These are phyloP conservation scores for Naumovozyma castellii DNA, from an alignment of 805 yeast species.

Conservation along the genomic window DNA sequence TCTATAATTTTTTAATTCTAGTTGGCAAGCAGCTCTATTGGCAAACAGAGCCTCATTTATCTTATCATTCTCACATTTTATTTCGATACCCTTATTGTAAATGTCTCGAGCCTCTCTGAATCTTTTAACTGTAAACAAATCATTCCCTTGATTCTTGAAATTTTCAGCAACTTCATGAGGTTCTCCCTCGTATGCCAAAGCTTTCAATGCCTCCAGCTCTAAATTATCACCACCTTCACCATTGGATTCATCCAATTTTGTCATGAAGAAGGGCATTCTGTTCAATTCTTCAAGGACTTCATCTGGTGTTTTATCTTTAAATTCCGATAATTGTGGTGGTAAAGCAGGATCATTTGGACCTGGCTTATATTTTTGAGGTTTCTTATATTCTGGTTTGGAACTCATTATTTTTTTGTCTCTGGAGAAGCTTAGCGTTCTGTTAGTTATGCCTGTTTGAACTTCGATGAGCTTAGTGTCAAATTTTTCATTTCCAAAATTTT, in stretches of 20 bases:
- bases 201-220: conserved; percentile 78
- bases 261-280: conserved; percentile 90
- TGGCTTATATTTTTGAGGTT: conserved; percentile 35
- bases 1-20: conserved; percentile 78
- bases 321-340: conserved; percentile 74
- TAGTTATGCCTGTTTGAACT: too few species aligned
- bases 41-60: conserved; percentile 56
- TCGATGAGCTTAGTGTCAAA: not conserved
- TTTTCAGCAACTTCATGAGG: conserved; percentile 86
- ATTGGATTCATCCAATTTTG: conserved; percentile 64
- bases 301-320: conserved; percentile 53
- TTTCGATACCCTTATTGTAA: conserved; percentile 72
- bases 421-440: not conserved
- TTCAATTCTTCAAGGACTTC: conserved; percentile 72
- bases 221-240: conserved; percentile 68
- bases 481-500: too few species aligned
- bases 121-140: conserved; percentile 60
- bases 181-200: conserved; percentile 90
- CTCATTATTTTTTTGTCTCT: not conserved
- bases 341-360: conserved; percentile 56
- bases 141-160: conserved; percentile 91
- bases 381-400: conserved; percentile 7
- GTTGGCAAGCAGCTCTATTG: conserved; percentile 87
- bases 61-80: conserved; percentile 47
- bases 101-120: conserved; percentile 68